Evolutionary conservation across 352 stramenopile species (phyloP).

Genomic region (Thalassiosira exigua): DNA sequence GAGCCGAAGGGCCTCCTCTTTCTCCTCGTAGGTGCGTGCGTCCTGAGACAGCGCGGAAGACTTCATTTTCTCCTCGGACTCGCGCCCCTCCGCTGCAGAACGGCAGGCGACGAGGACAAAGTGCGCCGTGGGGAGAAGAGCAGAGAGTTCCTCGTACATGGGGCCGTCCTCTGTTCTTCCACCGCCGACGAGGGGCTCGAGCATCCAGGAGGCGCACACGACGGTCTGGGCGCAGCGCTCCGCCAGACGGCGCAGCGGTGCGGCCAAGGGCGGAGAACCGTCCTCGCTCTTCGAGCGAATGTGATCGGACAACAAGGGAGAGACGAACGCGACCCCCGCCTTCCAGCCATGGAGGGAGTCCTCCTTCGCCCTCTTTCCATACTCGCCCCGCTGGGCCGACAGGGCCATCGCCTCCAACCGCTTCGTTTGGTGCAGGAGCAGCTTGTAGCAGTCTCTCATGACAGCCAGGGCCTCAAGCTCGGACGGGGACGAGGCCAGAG

Average conservation of each 20-base stretch:
- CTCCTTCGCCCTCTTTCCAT: conserved; percentile 1
- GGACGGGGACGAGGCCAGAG: neutral
- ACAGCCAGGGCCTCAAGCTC: neutral
- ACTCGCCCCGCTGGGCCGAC: conserved; percentile 22
- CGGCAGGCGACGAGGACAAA: too few species aligned
- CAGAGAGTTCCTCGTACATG: too few species aligned
- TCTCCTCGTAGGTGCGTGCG: conserved; percentile 21
- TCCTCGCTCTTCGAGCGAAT: neutral
- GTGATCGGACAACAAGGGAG: conserved; percentile 32
- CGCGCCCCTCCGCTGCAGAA: too few species aligned
- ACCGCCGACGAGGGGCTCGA: too few species aligned
- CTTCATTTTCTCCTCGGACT: too few species aligned
- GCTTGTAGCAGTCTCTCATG: conserved; percentile 39
- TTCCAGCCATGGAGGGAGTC: conserved; percentile 19
- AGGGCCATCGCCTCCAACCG: conserved; percentile 33
- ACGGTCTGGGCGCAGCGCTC: conserved; percentile 37
- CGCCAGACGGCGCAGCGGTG: conserved; percentile 22
- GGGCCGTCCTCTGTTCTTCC: too few species aligned
- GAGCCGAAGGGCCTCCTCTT: conserved; percentile 30
- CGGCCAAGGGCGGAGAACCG: neutral
- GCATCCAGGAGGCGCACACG: conserved; percentile 48
- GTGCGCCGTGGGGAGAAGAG: too few species aligned
- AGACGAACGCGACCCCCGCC: conserved; percentile 40
- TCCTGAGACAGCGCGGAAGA: conserved; percentile 35
- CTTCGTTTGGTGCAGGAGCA: conserved; percentile 34